Percentiles rank a stretch among this genome's conserved stretches.
Conservation (phyloP, 805 yeast genomes). For the Phaffomyces thermotolerans region DNA sequence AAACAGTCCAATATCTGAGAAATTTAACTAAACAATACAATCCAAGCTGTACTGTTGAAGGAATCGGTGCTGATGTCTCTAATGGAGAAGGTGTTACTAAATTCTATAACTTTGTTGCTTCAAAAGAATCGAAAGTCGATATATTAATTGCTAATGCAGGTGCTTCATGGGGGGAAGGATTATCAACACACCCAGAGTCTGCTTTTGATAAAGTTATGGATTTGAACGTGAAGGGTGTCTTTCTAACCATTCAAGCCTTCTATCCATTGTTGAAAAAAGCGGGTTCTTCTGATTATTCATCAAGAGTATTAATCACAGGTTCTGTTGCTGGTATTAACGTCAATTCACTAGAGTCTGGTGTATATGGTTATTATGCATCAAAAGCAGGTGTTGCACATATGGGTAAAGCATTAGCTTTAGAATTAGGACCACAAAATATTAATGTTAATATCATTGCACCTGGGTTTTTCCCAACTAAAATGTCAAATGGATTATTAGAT, state of each 20-base stretch:
- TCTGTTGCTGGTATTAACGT: constrained; percentile 51
- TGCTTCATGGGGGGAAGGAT: constrained; percentile 68
- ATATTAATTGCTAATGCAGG: constrained; percentile 74
- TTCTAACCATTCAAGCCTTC: constrained; percentile 55
- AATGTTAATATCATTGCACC: constrained; percentile 69
- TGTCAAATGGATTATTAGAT: constrained; percentile 59
- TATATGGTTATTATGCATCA: constrained; percentile 67
- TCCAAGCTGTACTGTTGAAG: constrained; percentile 26
- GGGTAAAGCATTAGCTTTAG: constrained; percentile 55
- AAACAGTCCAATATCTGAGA: constrained; percentile 37
- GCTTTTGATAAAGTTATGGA: constrained; percentile 58
- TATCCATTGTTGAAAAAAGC: constrained; percentile 48
- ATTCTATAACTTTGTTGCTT: constrained; percentile 36
- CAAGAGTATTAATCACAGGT: constrained; percentile 59
- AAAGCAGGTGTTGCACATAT: constrained; percentile 70
- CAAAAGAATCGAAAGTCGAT: constrained; percentile 39
- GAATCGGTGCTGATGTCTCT: constrained; percentile 54
- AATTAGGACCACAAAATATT: constrained; percentile 58
- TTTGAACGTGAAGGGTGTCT: constrained; percentile 63
- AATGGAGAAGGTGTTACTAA: constrained; percentile 39
- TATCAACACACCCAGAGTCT: constrained; percentile 50
- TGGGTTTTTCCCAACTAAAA: constrained; percentile 70
- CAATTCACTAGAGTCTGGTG: constrained; percentile 28
- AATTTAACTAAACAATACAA: constrained; percentile 23
- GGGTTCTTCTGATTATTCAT: constrained; percentile 48